Evolutionary conservation across 371 early-diverging fungal genomes (phyloP).

Genomic region (Synchytrium microbalum): DNA sequence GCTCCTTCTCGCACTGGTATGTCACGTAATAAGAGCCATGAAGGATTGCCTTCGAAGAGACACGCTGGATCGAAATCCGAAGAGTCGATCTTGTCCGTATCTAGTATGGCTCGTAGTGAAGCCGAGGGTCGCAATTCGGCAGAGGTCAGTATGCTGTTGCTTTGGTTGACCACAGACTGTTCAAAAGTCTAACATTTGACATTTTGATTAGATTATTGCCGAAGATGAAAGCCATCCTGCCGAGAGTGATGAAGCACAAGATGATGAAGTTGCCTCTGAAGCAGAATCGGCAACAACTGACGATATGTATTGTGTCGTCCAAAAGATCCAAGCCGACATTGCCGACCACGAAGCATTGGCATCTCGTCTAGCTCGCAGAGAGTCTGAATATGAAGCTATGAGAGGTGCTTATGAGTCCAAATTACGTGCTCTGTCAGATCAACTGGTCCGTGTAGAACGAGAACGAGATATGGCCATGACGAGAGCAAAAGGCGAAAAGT

Average conservation of each 20-base stretch:
- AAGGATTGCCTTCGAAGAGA: slow-evolving; percentile 1
- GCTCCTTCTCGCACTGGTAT: not conserved
- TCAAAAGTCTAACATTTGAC: too few species aligned
- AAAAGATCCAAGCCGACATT: slow-evolving; percentile 65
- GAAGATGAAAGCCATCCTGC: too few species aligned
- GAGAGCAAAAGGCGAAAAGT: slow-evolving; percentile 26
- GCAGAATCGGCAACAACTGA: not conserved
- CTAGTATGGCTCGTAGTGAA: not conserved
- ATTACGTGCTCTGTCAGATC: slow-evolving; percentile 47
- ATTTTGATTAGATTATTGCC: too few species aligned
- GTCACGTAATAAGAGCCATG: not conserved
- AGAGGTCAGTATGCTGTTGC: too few species aligned
- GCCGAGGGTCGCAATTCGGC: not conserved
- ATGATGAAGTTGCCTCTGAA: not conserved
- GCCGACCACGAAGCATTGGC: slow-evolving; percentile 49
- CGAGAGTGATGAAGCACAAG: slow-evolving; percentile 7
- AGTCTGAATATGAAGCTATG: slow-evolving; percentile 35
- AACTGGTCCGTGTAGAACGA: slow-evolving; percentile 48
- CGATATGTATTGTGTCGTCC: slow-evolving; percentile 40
- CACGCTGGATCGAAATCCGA: not conserved
- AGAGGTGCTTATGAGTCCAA: slow-evolving; percentile 64
- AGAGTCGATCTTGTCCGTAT: not conserved
- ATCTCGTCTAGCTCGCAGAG: slow-evolving; percentile 25
- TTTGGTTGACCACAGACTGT: too few species aligned
- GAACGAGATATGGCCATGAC: slow-evolving; percentile 60